Evolutionary conservation across 257 asterid genomes (phyloP).

Genomic region (Ocimum tenuiflorum): DNA sequence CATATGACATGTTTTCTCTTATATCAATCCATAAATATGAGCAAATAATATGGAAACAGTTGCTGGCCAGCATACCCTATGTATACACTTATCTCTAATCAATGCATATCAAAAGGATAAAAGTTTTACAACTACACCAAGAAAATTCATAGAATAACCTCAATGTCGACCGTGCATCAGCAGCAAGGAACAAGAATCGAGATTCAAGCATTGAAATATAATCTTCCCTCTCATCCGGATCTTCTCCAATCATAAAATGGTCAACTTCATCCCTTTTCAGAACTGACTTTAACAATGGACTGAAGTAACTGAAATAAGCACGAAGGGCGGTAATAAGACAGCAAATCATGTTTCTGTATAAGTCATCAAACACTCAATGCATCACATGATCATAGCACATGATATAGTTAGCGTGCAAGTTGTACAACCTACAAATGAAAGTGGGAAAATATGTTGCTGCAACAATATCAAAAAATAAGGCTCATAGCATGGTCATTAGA

Average conservation of each 20-base stretch:
- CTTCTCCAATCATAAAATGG: slow-evolving; percentile 62
- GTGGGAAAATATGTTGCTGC: neutral
- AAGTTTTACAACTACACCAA: neutral
- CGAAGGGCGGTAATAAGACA: neutral
- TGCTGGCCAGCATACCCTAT: neutral
- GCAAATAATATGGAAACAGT: neutral
- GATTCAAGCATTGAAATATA: slow-evolving; percentile 76
- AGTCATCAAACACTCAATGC: neutral
- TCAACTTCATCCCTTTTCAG: slow-evolving; percentile 54
- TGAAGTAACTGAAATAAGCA: slow-evolving; percentile 62
- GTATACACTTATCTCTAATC: neutral
- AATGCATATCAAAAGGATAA: neutral
- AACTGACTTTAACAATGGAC: slow-evolving; percentile 87
- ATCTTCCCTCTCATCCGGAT: slow-evolving; percentile 73
- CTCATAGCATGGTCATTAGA: neutral
- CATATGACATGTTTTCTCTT: neutral
- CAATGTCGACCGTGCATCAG: slow-evolving; percentile 85
- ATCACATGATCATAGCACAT: neutral
- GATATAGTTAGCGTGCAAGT: neutral
- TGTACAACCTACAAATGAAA: neutral
- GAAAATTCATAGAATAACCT: slow-evolving; percentile 44
- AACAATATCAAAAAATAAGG: neutral
- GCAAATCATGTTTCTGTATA: neutral
- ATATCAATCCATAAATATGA: neutral
- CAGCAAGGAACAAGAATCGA: slow-evolving; percentile 89